These are phyloP conservation scores for Paxillus ammoniavirescens DNA, from an alignment of 768 basidiomycete genomes.

Conservation along the genomic window DNA sequence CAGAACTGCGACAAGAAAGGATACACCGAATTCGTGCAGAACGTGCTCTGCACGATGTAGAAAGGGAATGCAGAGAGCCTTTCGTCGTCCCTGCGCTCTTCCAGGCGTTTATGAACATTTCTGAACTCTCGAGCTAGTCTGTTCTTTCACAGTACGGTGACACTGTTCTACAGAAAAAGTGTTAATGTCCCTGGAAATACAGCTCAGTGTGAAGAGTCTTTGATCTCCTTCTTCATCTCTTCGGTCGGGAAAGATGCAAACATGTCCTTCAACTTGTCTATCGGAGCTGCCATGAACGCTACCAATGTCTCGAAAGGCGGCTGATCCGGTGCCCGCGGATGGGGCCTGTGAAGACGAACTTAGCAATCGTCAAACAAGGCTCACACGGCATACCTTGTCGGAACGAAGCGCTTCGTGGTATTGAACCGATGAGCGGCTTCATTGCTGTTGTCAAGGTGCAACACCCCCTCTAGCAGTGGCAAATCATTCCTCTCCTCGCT, in stretches of 20 bases:
- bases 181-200: background rate
- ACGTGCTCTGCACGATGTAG: constrained; percentile 42
- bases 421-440: constrained; percentile 48
- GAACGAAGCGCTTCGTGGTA: constrained; percentile 60
- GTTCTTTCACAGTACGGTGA: background rate
- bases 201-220: background rate
- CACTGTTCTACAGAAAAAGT: background rate
- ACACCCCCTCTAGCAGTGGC: constrained; percentile 47
- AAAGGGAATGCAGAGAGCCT: constrained; percentile 48
- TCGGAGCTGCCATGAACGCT: constrained; percentile 51
- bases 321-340: constrained; percentile 50
- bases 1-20: constrained; percentile 38
- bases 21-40: constrained; percentile 42
- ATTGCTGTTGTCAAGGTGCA: constrained; percentile 43
- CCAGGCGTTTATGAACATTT: constrained; percentile 50
- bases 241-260: constrained; percentile 57
- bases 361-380: background rate
- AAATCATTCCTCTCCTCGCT: constrained; percentile 59
- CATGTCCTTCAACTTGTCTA: constrained; percentile 58
- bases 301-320: constrained; percentile 62
- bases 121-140: constrained; percentile 38
- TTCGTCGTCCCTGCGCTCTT: constrained; percentile 58
- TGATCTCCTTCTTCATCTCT: constrained; percentile 43
- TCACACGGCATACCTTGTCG: constrained; percentile 46
- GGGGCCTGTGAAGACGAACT: constrained; percentile 34